These are phyloP conservation scores for Aureobasidium sp. DNA, from an alignment of 2,329 filamentous ascomycete genomes.

Conservation along the genomic window DNA sequence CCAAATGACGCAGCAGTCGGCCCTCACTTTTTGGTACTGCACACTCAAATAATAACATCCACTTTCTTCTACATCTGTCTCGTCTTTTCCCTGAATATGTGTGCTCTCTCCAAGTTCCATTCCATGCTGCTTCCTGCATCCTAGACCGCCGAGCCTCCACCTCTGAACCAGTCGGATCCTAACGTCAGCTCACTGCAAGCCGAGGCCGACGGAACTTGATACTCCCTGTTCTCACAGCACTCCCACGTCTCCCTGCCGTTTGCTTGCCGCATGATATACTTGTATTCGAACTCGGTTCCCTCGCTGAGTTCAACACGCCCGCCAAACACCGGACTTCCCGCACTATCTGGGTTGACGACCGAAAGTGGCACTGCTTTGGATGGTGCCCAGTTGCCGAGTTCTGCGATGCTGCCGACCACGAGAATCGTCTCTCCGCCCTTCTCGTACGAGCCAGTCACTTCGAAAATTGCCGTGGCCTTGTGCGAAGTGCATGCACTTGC, in stretches of 20 bases:
- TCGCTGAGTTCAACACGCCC: constrained; percentile 47
- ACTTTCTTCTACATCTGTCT: too few species aligned
- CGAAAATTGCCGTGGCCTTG: neutral
- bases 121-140: too few species aligned
- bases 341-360: constrained; percentile 51
- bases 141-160: neutral
- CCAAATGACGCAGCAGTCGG: neutral
- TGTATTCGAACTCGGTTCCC: constrained; percentile 56
- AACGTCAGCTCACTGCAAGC: neutral
- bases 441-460: constrained; percentile 36
- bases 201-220: neutral
- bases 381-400: constrained; percentile 55
- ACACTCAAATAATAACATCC: too few species aligned
- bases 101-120: neutral
- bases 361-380: constrained; percentile 49
- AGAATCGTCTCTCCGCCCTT: constrained; percentile 57
- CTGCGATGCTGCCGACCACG: constrained; percentile 52
- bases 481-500: neutral
- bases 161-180: neutral
- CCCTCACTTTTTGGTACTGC: too few species aligned
- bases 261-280: constrained; percentile 55
- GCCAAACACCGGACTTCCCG: constrained; percentile 42
- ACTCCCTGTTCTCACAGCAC: constrained; percentile 23
- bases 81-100: neutral
- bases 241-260: constrained; percentile 57